phyloP scores from a whole-genome alignment of 805 yeast species.

The Komagataella phaffii region DNA sequence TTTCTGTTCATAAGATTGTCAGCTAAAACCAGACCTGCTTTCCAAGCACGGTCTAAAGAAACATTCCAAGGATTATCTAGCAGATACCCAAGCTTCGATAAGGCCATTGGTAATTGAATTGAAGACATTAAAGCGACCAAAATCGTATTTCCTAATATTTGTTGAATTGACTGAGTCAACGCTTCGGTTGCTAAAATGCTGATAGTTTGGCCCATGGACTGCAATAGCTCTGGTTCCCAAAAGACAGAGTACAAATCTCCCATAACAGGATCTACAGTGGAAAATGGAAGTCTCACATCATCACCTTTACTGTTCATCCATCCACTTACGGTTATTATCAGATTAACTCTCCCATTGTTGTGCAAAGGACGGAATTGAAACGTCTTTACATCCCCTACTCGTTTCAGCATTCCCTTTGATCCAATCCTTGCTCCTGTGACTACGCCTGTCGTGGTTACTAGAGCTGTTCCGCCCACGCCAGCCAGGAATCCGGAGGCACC shows the following conservation, averaged over 20 bases:
- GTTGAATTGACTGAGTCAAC: slow-evolving; percentile 85
- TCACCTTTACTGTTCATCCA: slow-evolving; percentile 96
- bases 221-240: slow-evolving; percentile 98
- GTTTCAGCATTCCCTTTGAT: slow-evolving; percentile 63
- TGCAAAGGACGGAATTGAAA: slow-evolving; percentile 90
- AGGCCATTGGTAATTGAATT: slow-evolving; percentile 81
- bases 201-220: slow-evolving; percentile 93
- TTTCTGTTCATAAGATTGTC: slow-evolving; percentile 81
- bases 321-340: slow-evolving; percentile 84
- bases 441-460: slow-evolving; percentile 86
- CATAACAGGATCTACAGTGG: slow-evolving; percentile 95
- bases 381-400: slow-evolving; percentile 87
- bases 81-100: slow-evolving; percentile 78
- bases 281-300: slow-evolving; percentile 92
- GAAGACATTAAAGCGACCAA: slow-evolving; percentile 87
- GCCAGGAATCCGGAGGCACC: slow-evolving; percentile 93
- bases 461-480: slow-evolving; percentile 93
- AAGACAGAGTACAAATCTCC: slow-evolving; percentile 86
- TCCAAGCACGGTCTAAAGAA: slow-evolving; percentile 93
- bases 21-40: slow-evolving; percentile 83
- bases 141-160: slow-evolving; percentile 84
- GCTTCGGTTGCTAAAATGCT: slow-evolving; percentile 89
- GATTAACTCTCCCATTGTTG: slow-evolving; percentile 76
- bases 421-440: slow-evolving; percentile 89
- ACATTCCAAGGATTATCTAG: slow-evolving; percentile 98